phyloP scores from a whole-genome alignment of 177 flowering plant species.

The Telopea speciosissima region DNA sequence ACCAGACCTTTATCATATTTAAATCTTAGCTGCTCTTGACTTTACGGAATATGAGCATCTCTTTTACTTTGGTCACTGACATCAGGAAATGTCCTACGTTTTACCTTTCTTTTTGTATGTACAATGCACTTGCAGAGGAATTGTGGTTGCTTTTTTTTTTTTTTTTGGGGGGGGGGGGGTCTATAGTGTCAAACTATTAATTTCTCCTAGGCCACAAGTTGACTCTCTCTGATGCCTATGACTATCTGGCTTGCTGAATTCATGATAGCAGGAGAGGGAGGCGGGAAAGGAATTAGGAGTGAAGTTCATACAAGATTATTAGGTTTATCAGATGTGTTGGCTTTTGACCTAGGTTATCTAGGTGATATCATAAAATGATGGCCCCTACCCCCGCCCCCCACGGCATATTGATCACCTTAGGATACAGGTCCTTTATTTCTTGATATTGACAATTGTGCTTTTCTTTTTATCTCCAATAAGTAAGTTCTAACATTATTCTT shows the following conservation, averaged over 20 bases:
- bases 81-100: background rate
- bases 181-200: too few relatives aligned
- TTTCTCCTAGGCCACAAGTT: background rate
- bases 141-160: too few relatives aligned
- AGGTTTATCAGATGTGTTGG: background rate
- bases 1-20: background rate
- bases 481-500: constrained; percentile 7
- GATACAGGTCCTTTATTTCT: background rate
- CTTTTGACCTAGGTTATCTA: background rate
- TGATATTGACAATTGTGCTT: background rate
- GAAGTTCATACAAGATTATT: background rate
- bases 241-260: background rate
- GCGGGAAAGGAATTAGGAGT: background rate
- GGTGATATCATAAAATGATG: background rate
- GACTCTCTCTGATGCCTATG: background rate
- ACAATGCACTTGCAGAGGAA: background rate
- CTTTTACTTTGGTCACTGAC: background rate
- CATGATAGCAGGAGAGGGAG: background rate
- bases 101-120: background rate
- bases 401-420: background rate
- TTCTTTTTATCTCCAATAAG: background rate
- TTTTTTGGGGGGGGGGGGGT: too few relatives aligned
- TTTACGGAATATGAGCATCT: background rate
- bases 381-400: background rate
- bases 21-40: background rate